Evolutionary conservation across 2,329 filamentous ascomycete genomes (phyloP).

Genomic region (Aureobasidium sp.): DNA sequence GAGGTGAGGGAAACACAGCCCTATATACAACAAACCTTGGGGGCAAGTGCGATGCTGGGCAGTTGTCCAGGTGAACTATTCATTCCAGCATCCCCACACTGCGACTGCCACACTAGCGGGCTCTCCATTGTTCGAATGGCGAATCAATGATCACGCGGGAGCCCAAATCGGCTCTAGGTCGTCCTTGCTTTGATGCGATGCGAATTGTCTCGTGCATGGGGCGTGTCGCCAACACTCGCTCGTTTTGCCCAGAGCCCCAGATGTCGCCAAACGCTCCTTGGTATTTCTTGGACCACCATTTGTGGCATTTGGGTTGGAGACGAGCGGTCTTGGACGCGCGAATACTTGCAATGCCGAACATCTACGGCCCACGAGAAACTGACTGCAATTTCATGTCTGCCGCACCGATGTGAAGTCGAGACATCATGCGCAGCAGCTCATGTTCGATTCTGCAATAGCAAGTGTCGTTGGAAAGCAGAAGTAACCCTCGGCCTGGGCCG

Average conservation of each 20-base stretch:
- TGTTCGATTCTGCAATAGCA: background rate
- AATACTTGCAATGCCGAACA: background rate
- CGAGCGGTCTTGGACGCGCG: background rate
- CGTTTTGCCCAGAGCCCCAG: conserved; percentile 7
- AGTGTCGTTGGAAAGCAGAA: background rate
- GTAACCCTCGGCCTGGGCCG: background rate
- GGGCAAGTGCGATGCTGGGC: background rate
- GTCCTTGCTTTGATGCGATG: conserved; percentile 3
- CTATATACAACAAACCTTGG: conserved; percentile 10
- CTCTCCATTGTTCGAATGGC: conserved; percentile 11
- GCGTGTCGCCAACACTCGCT: background rate
- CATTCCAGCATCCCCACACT: conserved; percentile 11
- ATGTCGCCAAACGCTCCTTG: conserved; percentile 11
- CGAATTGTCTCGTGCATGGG: conserved; percentile 13
- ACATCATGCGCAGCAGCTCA: background rate
- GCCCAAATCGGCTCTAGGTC: background rate
- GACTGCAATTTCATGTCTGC: too few species aligned
- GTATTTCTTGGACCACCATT: conserved; percentile 10
- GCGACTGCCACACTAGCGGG: background rate
- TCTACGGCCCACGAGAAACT: background rate
- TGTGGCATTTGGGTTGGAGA: conserved; percentile 2
- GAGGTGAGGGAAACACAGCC: background rate
- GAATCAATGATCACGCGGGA: conserved; percentile 6
- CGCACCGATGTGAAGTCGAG: background rate
- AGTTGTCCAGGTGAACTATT: conserved; percentile 12